Base-by-base conservation (phyloP, 345 rosid species). In the Brassica juncea region DNA sequence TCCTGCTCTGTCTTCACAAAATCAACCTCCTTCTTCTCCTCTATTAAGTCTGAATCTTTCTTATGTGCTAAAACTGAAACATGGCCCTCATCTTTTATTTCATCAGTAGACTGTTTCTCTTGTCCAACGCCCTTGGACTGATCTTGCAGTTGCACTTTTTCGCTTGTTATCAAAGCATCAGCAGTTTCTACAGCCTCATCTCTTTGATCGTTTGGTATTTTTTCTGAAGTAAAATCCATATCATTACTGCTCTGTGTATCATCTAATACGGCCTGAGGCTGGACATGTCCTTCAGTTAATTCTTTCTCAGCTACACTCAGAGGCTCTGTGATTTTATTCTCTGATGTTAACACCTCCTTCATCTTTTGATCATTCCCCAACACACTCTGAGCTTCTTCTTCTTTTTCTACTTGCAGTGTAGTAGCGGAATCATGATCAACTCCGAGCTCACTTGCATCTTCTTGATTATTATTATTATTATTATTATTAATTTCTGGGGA, bases 11-110 rank as follows among this genome's bases (percentile, higher is more conserved):
- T 73, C 27, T 61, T 52, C 21, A 57, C 72, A 14, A 42, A 2
- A 39, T 66, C 81, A 57, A 57, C 54, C 34, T 60, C 78, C 11
- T 6, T 47, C 60, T 44, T 77, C 74, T 80, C 82, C 76, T 79
- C 77, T 27, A 34, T 74, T 63, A 68, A 69, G 76, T 35, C 15
- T 3, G 52, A 35, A 37, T 78, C 78, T 78, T 78, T 61, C 27
- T 52, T 81, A 55, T 0, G 52, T 0, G 5, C 30, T 27, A 9
- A 14, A 30, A 27, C 58, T 21, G 74, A 65, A 66, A 73, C 77
- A 11, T 37, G 42, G 15, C 49, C 27, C 31, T 79, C 75, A 76
- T 31, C 54, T 60, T 44, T 68, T 10, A 0, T 9, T 61, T 61
- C 63, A 10, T 19, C 81, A 39, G 23, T 34, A 6, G 77, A 72